Percentiles rank a stretch among this genome's conserved stretches.
These are phyloP conservation scores for Pichia sorboxylosa DNA, from an alignment of 1,139 yeast genomes.

Conservation along the genomic window DNA sequence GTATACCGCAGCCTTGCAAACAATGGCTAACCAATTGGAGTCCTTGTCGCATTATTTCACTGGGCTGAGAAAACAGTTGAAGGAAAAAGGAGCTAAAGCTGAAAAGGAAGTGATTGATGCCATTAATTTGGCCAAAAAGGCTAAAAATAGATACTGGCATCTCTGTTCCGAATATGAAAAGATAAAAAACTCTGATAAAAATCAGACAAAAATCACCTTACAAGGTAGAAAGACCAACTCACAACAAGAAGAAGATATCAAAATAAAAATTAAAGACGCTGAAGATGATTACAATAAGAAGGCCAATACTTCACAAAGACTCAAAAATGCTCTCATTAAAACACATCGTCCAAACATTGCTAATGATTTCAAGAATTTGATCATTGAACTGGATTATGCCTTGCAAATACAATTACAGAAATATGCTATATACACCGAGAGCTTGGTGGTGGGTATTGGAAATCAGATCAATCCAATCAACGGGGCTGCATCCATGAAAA, in stretches of 20 bases:
- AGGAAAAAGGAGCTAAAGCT: conserved; percentile 70
- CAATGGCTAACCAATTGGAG: conserved; percentile 77
- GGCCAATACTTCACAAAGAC: conserved; percentile 60
- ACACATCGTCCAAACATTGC: conserved; percentile 71
- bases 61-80: conserved; percentile 58
- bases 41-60: conserved; percentile 62
- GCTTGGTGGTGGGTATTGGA: conserved; percentile 72
- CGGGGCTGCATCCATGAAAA: conserved; percentile 55
- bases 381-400: conserved; percentile 81
- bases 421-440: conserved; percentile 80
- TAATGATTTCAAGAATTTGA: conserved; percentile 60
- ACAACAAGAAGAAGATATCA: conserved; percentile 88
- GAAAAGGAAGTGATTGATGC: conserved; percentile 82
- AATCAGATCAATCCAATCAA: conserved; percentile 67
- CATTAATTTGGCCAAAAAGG: conserved; percentile 76
- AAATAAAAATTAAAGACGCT: conserved; percentile 67
- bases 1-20: conserved; percentile 67
- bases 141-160: conserved; percentile 68
- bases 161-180: conserved; percentile 82
- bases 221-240: conserved; percentile 67
- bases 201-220: conserved; percentile 65
- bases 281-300: conserved; percentile 76
- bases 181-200: conserved; percentile 64
- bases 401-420: conserved; percentile 79
- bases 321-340: conserved; percentile 61